Percentiles rank a stretch among this genome's conserved stretches.
Evolutionary conservation across 495 filamentous ascomycete species (phyloP).

Genomic region (Annulohypoxylon nitens): DNA sequence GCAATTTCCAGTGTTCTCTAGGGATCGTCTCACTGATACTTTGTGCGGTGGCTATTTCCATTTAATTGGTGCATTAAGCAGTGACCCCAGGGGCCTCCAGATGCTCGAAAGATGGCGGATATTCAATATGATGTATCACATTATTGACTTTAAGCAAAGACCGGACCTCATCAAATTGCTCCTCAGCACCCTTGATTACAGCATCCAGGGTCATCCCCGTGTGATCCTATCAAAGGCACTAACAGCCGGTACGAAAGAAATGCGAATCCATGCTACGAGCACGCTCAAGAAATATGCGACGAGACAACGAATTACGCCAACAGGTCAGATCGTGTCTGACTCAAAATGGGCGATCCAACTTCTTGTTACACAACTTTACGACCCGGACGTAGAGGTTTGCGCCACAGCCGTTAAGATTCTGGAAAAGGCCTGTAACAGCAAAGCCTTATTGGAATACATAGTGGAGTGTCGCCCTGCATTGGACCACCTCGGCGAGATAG

Average conservation of each 20-base stretch:
- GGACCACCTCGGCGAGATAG: constrained; percentile 97
- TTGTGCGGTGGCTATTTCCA: constrained; percentile 93
- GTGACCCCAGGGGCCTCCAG: constrained; percentile 80
- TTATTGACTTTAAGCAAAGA: constrained; percentile 88
- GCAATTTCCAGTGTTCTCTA: constrained; percentile 86
- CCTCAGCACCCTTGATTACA: constrained; percentile 91
- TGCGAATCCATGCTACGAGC: constrained; percentile 87
- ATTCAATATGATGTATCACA: constrained; percentile 99
- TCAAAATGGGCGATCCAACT: constrained; percentile 96
- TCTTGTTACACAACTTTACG: constrained; percentile 96
- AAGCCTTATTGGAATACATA: constrained; percentile 89
- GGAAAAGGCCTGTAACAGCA: constrained; percentile 95
- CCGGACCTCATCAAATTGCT: constrained; percentile 91
- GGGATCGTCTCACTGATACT: constrained; percentile 82
- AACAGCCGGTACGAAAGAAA: constrained; percentile 90
- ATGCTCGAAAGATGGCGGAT: constrained; percentile 98
- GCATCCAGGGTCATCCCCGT: constrained; percentile 84
- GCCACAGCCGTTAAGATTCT: constrained; percentile 96
- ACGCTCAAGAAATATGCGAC: constrained; percentile 86
- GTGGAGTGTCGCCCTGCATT: constrained; percentile 96
- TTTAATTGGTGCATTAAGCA: constrained; percentile 87
- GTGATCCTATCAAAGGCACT: constrained; percentile 94
- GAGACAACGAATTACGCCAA: constrained; percentile 55
- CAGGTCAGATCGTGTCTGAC: constrained; percentile 58
- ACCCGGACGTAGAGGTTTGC: constrained; percentile 96